A percentile compares a stretch with the other conserved stretches of the same genome.
Evolutionary conservation across 2,329 filamentous ascomycete genomes (phyloP).

Genomic region (Alternaria consortialis): DNA sequence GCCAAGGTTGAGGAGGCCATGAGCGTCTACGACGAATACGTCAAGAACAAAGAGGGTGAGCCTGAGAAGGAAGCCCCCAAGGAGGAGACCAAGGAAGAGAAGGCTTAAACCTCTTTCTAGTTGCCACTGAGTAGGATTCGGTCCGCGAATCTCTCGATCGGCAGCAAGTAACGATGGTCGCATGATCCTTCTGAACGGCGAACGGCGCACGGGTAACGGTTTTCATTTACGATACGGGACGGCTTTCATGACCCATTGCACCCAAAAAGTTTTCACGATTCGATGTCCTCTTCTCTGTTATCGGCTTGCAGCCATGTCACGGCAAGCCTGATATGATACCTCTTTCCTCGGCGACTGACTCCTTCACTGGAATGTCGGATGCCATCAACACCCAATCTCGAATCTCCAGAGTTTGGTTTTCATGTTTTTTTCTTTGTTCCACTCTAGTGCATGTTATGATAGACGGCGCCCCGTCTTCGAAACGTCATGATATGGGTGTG

Average conservation of each 20-base stretch:
- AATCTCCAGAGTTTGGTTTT: slow-evolving; percentile 24
- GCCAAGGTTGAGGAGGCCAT: slow-evolving; percentile 98
- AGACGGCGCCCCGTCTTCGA: slow-evolving; percentile 43
- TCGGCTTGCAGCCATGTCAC: slow-evolving; percentile 14
- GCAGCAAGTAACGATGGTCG: slow-evolving; percentile 38
- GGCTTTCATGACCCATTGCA: slow-evolving; percentile 44
- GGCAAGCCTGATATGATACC: slow-evolving; percentile 18
- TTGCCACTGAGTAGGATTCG: slow-evolving; percentile 43
- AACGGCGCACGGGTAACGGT: slow-evolving; percentile 49
- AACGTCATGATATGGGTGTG: slow-evolving; percentile 36
- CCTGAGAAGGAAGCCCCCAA: slow-evolving; percentile 49
- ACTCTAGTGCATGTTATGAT: slow-evolving; percentile 38
- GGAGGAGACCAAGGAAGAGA: slow-evolving; percentile 60
- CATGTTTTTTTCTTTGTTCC: slow-evolving; percentile 35
- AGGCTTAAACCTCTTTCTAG: slow-evolving; percentile 49
- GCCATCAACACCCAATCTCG: slow-evolving; percentile 18
- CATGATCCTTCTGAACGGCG: slow-evolving; percentile 43
- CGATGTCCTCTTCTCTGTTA: slow-evolving; percentile 29
- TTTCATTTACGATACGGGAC: slow-evolving; percentile 41
- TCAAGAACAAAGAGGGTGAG: slow-evolving; percentile 77
- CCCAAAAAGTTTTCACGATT: slow-evolving; percentile 49
- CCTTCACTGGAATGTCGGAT: slow-evolving; percentile 43
- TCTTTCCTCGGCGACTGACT: slow-evolving; percentile 30
- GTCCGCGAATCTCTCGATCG: slow-evolving; percentile 37
- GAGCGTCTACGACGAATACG: slow-evolving; percentile 97